Conservation (phyloP, 1,284 basidiomycete genomes). For the Athelia sp. region DNA sequence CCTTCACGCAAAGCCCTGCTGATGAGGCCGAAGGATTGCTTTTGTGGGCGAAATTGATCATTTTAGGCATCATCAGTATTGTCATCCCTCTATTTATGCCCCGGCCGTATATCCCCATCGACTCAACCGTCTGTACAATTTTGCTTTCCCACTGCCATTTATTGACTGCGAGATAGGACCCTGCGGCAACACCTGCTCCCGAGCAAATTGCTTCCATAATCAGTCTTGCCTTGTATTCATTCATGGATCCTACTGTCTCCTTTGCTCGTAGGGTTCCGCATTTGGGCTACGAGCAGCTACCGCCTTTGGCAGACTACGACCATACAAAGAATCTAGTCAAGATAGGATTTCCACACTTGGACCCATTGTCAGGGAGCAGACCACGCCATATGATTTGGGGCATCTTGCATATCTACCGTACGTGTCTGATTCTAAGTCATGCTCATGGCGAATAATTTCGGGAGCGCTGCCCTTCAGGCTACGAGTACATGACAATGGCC, state of each 20-base stretch:
- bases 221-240: constrained; percentile 42
- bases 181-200: constrained; percentile 32
- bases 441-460: neutral
- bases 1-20: constrained; percentile 22
- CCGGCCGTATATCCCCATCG: constrained; percentile 19
- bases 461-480: neutral
- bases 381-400: constrained; percentile 18
- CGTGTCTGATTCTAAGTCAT: neutral
- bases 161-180: constrained; percentile 25
- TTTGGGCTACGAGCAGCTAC: constrained; percentile 28
- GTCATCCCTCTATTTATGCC: constrained; percentile 21
- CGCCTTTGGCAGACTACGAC: constrained; percentile 49
- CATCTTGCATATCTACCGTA: constrained; percentile 16
- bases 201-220: constrained; percentile 51
- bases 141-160: constrained; percentile 5
- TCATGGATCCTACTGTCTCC: constrained; percentile 40
- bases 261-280: constrained; percentile 21
- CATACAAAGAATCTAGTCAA: constrained; percentile 18
- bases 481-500: neutral
- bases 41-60: constrained; percentile 20
- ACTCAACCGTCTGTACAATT: constrained; percentile 21
- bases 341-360: constrained; percentile 15
- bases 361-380: constrained; percentile 9
- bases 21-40: constrained; percentile 19
- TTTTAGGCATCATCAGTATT: constrained; percentile 17